Evolutionary conservation across 352 stramenopile genomes (phyloP), one percentile per base, ranked within the genome.

Genomic region (Thraustochytrium sp.): DNA sequence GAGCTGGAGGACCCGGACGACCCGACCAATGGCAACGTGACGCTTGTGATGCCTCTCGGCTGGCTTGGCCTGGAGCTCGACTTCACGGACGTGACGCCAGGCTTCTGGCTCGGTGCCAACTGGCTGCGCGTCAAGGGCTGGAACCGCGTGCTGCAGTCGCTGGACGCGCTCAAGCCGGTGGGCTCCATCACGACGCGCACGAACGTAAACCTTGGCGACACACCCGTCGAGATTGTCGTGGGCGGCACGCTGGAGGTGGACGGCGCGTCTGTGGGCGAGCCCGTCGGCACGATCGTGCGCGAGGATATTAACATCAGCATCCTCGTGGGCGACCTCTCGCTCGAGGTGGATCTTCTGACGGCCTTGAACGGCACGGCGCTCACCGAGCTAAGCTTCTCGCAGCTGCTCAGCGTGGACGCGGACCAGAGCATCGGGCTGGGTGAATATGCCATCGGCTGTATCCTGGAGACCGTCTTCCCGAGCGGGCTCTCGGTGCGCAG

Each of bases 21-120:
- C 37, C 49, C 65, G 40, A 36, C 13, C 18, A 72, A 72, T 26
- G 59, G 59, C 34, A 72, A 80, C 31, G 68, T 80, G 26, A 64
- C 31, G 18, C 53, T 80, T 26, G 48, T 63, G 11, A 38, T 80
- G 8, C 68, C 68, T 3, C n/a, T 80, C 5, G 37, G 13, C 23
- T n/a, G 29, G 34, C 40, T 80, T 11, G 5, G 53, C 2, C 40
- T 63, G 1, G 31, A 31, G n/a, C 48, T 80, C 46, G 34, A 80
- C 2, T 55, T 46, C 53, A 31, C n/a, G 37, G 53, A 16, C 68
- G 53, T 72, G 18, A 34, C 31, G 16, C 68, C 68, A 13, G 68
- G 68, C 51, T 44, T 80, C 2, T 4, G 5, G 18, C 53, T 80
- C 46, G 53, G 76, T 31, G 23, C 68, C 0, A 44, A 44, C 68